Base-by-base conservation (phyloP, 2,329 filamentous ascomycete genomes). In the Pseudogymnoascus sp. region DNA sequence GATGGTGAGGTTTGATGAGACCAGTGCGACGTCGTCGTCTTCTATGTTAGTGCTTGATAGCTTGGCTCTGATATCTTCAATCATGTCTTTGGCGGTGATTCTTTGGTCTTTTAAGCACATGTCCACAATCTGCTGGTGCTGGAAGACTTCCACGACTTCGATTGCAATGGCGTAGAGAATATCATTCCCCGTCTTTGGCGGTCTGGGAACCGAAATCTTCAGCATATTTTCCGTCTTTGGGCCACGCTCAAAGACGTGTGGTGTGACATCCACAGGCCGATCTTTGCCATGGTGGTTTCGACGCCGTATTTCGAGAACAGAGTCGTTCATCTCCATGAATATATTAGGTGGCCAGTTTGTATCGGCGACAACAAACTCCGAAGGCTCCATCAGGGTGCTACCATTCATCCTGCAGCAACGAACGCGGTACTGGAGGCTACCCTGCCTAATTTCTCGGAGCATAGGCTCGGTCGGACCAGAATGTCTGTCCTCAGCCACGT, bases 211-310 rank as follows among this genome's bases (percentile, higher is more conserved):
- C 64, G 68, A 83, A 67, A 92, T 71, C 4, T 78, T 75, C 2
- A 96, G 70, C 0, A 68, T 71, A 68, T 96, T 96, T 5, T 63
- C 29, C 63, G 61, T 63, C 61, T 63, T 21, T 65, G 62, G 13
- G 67, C 68, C 13, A 60, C 65, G 31, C 70, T 63, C 39, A 58
- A 44, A 66, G 17, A 74, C 63, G 8, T 82, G 72, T 0, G 71
- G 64, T 1, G 90, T 92, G 24, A 96, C 76, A 66, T 96, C 90
- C 5, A 89, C 77, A 0, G 92, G 86, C 7, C 91, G 73, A 67
- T 95, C 89, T 66, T 86, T 89, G 9, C 86, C 86, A 68, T 92
- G 82, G 64, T 94, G 86, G 0, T 83, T 72, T 67, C 89, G 90
- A 29, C 88, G 82, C 40, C 87, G 82, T 8, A 84, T 71, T 24